A percentile compares a stretch with the other conserved stretches of the same genome.
phyloP scores from a whole-genome alignment of 1,284 basidiomycete genomes.

The Termitomyces sp. region DNA sequence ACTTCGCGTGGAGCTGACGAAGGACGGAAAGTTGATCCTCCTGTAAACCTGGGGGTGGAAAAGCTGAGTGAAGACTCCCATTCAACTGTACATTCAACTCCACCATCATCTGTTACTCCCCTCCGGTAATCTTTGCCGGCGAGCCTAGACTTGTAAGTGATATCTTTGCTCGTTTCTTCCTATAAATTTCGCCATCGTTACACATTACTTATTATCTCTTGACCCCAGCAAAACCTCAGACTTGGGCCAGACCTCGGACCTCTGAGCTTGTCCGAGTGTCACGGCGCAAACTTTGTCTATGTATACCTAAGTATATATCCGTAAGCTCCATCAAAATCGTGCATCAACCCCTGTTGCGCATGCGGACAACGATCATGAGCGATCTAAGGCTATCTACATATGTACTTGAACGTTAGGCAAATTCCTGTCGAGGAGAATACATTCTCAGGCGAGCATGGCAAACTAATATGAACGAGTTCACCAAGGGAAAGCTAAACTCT shows the following conservation, averaged over 20 bases:
- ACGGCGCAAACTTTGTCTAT: conserved; percentile 10
- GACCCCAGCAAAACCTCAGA: not conserved
- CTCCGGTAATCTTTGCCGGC: conserved; percentile 7
- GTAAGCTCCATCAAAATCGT: conserved; percentile 13
- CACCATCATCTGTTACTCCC: conserved; percentile 5
- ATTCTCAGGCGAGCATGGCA: not conserved
- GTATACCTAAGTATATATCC: conserved; percentile 6
- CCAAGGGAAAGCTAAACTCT: not conserved
- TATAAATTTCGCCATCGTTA: not conserved
- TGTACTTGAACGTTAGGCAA: too few relatives aligned
- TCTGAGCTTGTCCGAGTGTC: conserved; percentile 1
- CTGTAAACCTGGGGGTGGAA: conserved; percentile 6
- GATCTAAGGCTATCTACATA: too few relatives aligned
- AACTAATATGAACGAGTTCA: not conserved
- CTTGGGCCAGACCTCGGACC: not conserved
- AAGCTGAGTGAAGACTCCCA: conserved; percentile 11
- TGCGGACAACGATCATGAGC: conserved; percentile 12
- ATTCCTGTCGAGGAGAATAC: not conserved
- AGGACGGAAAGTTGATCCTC: conserved; percentile 13
- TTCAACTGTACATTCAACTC: conserved; percentile 7
- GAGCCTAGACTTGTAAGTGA: not conserved
- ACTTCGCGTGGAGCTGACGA: conserved; percentile 26
- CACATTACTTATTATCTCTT: not conserved
- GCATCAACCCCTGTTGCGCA: conserved; percentile 18
- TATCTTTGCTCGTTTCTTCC: not conserved